Base-by-base conservation (phyloP, 2,329 filamentous ascomycete genomes). In the Aspergillus sp. region DNA sequence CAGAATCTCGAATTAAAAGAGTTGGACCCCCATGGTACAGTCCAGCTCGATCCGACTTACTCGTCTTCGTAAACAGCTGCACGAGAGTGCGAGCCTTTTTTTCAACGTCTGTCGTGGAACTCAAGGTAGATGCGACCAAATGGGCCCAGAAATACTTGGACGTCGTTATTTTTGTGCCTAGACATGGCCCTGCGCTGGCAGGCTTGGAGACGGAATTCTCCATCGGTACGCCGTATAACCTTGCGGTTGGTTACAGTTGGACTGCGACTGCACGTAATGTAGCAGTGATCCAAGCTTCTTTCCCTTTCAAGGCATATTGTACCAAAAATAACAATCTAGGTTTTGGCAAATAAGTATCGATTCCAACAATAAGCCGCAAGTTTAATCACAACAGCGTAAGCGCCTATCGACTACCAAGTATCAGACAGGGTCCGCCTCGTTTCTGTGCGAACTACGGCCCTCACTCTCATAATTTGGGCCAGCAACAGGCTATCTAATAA, bases 81-180 rank as follows among this genome's bases (percentile, higher is more conserved):
- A 73, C 64, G 62, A 69, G 59, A 60, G 66, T 66, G 67, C 27
- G 27, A 30, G 56, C 70, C 70, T 70, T 73, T 73, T 61, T 64
- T 56, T 62, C 64, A 70, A 70, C 67, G 68, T 67, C 66, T 69
- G 71, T 56, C 44, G 71, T 74, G 71, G 56, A 71, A 74, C 70
- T 64, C 39, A 49, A 39, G 52, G 50, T 51, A 55, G 51, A 53
- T 11, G 30, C 19, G 4, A 17, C 30, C 4, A 13, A 22, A 59
- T 47, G 42, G 39, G 52, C 33, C 51, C 49, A 51, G 40, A 52
- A 53, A 60, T 55, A 59, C 39, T 30, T 50, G 40, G 12, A 45
- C 5, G 40, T 20, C 8, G 39, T 22, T n/a, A 7, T n/a, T 17
- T 48, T 40, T 34, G 27, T 45, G 22, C 8, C 13, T 44, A 46